Evolutionary conservation across 2,329 filamentous ascomycete species (phyloP).

Genomic region (Colletotrichum chlorophyti): DNA sequence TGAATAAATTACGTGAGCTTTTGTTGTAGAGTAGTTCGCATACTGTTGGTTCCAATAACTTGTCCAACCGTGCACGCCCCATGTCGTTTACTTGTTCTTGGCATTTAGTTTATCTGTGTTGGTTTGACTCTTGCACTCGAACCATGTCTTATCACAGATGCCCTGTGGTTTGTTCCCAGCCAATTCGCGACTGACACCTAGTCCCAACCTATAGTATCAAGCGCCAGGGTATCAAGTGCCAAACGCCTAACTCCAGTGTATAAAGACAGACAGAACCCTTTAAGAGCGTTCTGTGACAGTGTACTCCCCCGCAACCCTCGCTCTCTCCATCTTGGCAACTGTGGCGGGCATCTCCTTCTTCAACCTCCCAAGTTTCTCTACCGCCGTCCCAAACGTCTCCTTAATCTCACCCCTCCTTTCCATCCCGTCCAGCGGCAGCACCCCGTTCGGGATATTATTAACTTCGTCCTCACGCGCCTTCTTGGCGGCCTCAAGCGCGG

Average conservation of each 20-base stretch:
- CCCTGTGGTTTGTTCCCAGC: too few relatives aligned
- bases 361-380: conserved; percentile 57
- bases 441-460: conserved; percentile 31
- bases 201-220: too few relatives aligned
- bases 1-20: conserved; percentile 27
- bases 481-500: conserved; percentile 33
- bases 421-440: conserved; percentile 42
- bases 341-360: conserved; percentile 68
- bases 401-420: conserved; percentile 56
- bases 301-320: conserved; percentile 65
- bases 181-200: too few relatives aligned
- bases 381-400: conserved; percentile 51
- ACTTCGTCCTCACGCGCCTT: conserved; percentile 30
- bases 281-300: conserved; percentile 50
- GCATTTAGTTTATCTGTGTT: too few relatives aligned
- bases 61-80: too few relatives aligned
- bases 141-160: too few relatives aligned
- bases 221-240: conserved; percentile 12
- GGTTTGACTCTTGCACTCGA: too few relatives aligned
- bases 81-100: not conserved
- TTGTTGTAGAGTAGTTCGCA: conserved; percentile 19
- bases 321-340: conserved; percentile 70
- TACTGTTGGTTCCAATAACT: not conserved
- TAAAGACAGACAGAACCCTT: not conserved
- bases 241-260: not conserved